phyloP scores from a whole-genome alignment of 345 rosid species.

The Leavenworthia alabamica region DNA sequence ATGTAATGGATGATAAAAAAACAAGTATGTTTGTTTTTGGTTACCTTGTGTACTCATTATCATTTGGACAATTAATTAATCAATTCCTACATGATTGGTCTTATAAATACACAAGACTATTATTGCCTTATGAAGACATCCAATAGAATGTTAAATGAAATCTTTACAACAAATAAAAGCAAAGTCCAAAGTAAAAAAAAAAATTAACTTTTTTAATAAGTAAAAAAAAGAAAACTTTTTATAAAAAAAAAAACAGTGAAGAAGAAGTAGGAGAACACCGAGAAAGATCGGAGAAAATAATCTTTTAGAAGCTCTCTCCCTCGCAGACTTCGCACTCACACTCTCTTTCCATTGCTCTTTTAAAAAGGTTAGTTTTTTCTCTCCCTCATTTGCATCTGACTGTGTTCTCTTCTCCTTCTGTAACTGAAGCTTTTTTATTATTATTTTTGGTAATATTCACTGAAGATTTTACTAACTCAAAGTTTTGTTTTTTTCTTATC shows the following conservation, averaged over 20 bases:
- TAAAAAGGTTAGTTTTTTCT: constrained; percentile 10
- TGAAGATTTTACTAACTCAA: constrained; percentile 4
- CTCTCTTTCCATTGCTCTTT: constrained; percentile 15
- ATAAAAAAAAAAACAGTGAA: constrained; percentile 10
- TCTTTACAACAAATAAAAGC: constrained; percentile 14
- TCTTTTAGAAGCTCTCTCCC: constrained; percentile 14
- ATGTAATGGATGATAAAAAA: constrained; percentile 1
- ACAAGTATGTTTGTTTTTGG: no score
- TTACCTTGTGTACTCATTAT: no score
- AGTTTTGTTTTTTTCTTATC: not conserved
- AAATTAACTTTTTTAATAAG: no score
- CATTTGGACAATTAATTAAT: no score
- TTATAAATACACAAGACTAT: not conserved
- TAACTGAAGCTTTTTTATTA: constrained; percentile 11
- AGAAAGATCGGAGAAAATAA: constrained; percentile 25
- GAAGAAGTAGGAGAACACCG: no score
- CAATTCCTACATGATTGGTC: constrained; percentile 18
- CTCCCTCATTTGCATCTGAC: constrained; percentile 7
- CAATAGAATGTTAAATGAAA: constrained; percentile 8
- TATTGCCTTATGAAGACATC: not conserved
- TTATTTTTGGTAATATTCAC: no score
- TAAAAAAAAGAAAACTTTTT: not conserved
- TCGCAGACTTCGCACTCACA: constrained; percentile 23
- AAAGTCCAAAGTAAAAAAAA: no score
- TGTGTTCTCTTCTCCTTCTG: not conserved